Evolutionary conservation across 257 asterid genomes (phyloP), one percentile per base, ranked within the genome.

Genomic region (Coffea eugenioides): DNA sequence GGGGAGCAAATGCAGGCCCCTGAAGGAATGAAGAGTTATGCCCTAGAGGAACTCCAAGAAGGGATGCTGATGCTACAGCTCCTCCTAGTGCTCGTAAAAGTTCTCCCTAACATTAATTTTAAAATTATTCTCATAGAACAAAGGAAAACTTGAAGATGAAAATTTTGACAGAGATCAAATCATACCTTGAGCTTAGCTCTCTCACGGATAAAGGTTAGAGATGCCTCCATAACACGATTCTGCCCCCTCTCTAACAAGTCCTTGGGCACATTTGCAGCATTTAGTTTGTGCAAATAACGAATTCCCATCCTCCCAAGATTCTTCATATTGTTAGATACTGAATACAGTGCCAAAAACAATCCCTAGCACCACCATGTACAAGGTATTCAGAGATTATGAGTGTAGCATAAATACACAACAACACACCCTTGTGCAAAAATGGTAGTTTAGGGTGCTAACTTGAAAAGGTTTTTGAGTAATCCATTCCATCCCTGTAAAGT

Each of bases 1-100:
- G 99, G 77, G 99, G 99, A 70, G 99, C 98, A 86, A 96, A 96
- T 56, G 98, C 99, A 16, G 99, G 99, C 66, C 99, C 99, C 80
- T 96, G 99, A 73, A 96, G 99, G 84, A 94, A 96, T 36, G 99
- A 96, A 56, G 99, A 96, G 87, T 96, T 96, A 81, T 96, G 99
- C 64, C 99, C 99, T 69, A 96, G 75, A 73, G 99, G 99, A 83
- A 96, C 98, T 83, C 99, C 99, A 85, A 96, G 91, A 79, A 96
- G 97, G 83, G 97, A 91, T 52, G 98, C 18, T 27, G 98, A 88
- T 31, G 97, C 97, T 72, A 70, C 86, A 51, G 86, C 93, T 43
- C 97, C 95, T 82, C 99, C 99, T 57, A 94, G 83, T 83, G 99
- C 99, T 79, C 97, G 90, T 68, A 96, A 83, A 13, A 96, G 93